Conservation (phyloP, 78 protist genomes). For the Dictyostelium intermedium region DNA sequence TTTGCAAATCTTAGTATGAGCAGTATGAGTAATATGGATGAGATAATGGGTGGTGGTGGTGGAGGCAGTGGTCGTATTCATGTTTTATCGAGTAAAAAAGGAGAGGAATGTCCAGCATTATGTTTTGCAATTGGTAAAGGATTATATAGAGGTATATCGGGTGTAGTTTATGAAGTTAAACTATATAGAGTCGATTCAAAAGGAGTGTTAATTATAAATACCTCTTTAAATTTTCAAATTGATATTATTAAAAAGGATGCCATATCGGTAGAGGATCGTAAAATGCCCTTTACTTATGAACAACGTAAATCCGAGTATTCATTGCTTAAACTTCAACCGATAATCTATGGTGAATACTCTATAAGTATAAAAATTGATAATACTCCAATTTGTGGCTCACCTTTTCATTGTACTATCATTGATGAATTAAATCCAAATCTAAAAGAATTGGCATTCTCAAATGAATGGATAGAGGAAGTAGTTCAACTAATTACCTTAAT, state of each 20-base stretch:
- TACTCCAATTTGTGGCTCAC: conserved; percentile 58
- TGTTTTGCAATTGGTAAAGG: conserved; percentile 76
- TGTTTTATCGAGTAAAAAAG: conserved; percentile 4
- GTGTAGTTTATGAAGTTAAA: conserved; percentile 42
- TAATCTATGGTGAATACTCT: conserved; percentile 40
- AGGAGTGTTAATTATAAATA: conserved; percentile 14
- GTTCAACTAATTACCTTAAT: conserved; percentile 50
- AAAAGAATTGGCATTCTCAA: conserved; percentile 75
- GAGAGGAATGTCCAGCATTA: conserved; percentile 17
- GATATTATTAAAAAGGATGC: conserved; percentile 25
- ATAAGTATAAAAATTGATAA: conserved; percentile 56
- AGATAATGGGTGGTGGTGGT: background rate
- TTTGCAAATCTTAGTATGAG: background rate
- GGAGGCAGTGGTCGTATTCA: background rate
- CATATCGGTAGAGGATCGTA: conserved; percentile 11
- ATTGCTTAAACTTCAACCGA: conserved; percentile 30
- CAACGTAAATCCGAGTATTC: conserved; percentile 41
- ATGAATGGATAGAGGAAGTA: conserved; percentile 70
- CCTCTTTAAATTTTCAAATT: conserved; percentile 30
- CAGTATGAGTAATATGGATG: background rate
- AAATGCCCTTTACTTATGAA: conserved; percentile 53
- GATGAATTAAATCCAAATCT: conserved; percentile 60
- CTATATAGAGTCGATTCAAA: conserved; percentile 60
- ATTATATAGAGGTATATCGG: conserved; percentile 65
- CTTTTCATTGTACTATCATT: conserved; percentile 59